Percentiles rank a stretch among this genome's conserved stretches.
Evolutionary conservation across 495 filamentous ascomycete species (phyloP).

Genomic region (Penicillium goetzii): DNA sequence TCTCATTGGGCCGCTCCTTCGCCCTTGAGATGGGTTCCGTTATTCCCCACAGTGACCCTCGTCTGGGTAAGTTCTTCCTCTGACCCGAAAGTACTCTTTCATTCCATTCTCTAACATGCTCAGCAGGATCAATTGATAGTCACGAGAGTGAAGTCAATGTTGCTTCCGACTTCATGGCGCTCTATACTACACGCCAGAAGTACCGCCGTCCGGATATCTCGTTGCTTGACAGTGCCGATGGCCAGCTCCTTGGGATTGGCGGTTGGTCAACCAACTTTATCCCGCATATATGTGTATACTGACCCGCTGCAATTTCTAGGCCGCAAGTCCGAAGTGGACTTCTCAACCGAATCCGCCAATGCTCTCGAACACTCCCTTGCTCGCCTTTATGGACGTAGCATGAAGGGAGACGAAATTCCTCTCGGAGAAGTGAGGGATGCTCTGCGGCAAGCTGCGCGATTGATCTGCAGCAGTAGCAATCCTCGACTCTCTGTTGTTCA

Average conservation of each 20-base stretch:
- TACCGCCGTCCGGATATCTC: slow-evolving; percentile 79
- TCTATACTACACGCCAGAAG: slow-evolving; percentile 96
- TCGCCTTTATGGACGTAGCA: slow-evolving; percentile 69
- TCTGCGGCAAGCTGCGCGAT: slow-evolving; percentile 77
- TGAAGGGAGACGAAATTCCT: slow-evolving; percentile 66
- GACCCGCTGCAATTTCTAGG: slow-evolving; percentile 13
- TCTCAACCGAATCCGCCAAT: slow-evolving; percentile 26
- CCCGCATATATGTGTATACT: neutral
- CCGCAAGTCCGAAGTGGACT: slow-evolving; percentile 15
- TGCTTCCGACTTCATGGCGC: slow-evolving; percentile 92
- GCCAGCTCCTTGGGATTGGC: slow-evolving; percentile 14
- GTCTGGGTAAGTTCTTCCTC: slow-evolving; percentile 57
- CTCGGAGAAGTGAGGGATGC: slow-evolving; percentile 76
- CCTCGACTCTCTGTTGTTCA: slow-evolving; percentile 78
- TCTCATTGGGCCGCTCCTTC: slow-evolving; percentile 93
- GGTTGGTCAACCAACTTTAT: neutral
- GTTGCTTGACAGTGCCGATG: slow-evolving; percentile 17
- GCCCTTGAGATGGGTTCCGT: slow-evolving; percentile 88
- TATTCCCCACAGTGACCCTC: slow-evolving; percentile 87
- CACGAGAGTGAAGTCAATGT: slow-evolving; percentile 78
- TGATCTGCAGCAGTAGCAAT: slow-evolving; percentile 74
- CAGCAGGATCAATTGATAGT: slow-evolving; percentile 65
- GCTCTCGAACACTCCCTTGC: slow-evolving; percentile 37
- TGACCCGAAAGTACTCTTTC: neutral
- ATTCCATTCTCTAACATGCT: neutral